Conservation (phyloP, 1,139 yeast species). For the Protomyces gravidus region DNA sequence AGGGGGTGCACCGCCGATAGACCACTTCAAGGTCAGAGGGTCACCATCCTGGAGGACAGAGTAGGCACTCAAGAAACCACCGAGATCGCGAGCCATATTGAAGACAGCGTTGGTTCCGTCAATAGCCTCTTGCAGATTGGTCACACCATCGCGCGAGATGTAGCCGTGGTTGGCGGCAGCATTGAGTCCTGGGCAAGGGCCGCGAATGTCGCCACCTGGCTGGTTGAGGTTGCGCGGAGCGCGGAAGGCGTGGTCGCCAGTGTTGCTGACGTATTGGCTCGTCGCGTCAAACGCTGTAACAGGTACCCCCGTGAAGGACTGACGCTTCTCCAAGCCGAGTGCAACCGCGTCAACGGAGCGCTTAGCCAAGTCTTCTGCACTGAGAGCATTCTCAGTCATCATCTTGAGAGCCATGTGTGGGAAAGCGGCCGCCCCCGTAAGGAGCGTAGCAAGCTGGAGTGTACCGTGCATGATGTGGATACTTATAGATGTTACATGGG, state of each 20-base stretch:
- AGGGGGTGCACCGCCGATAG: slow-evolving; percentile 6
- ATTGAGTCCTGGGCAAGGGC: slow-evolving; percentile 25
- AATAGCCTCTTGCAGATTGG: slow-evolving; percentile 17
- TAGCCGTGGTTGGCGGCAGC: slow-evolving; percentile 25
- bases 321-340: neutral
- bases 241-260: slow-evolving; percentile 10
- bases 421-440: slow-evolving; percentile 15
- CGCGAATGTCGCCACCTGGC: slow-evolving; percentile 22
- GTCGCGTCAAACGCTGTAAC: slow-evolving; percentile 14
- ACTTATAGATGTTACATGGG: too few relatives aligned
- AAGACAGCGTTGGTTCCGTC: slow-evolving; percentile 17
- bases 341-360: neutral
- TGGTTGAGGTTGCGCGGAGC: slow-evolving; percentile 9
- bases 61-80: slow-evolving; percentile 22
- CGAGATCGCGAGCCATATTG: slow-evolving; percentile 23
- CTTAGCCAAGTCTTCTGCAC: slow-evolving; percentile 5
- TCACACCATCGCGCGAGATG: slow-evolving; percentile 15
- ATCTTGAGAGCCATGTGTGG: slow-evolving; percentile 24
- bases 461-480: neutral
- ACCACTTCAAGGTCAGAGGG: slow-evolving; percentile 16
- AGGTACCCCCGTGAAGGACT: slow-evolving; percentile 9
- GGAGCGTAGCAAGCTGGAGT: slow-evolving; percentile 13
- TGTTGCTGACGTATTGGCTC: slow-evolving; percentile 6
- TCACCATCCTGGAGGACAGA: slow-evolving; percentile 15
- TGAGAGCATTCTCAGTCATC: slow-evolving; percentile 1